These are phyloP conservation scores for Graphium sp. DNA, from an alignment of 2,329 filamentous ascomycete genomes.

Conservation along the genomic window DNA sequence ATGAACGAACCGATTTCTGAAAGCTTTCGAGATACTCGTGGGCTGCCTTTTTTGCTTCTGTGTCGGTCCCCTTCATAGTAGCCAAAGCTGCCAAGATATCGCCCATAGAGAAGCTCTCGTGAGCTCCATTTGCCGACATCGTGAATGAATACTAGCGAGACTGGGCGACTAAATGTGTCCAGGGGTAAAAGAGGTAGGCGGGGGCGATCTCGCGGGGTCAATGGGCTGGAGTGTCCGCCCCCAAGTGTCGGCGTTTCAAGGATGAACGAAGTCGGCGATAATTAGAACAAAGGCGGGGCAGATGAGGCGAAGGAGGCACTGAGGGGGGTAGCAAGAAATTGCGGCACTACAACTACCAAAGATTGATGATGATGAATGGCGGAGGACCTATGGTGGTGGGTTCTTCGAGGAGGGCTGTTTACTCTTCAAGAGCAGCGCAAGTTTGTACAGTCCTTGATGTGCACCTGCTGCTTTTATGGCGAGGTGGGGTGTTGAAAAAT, in stretches of 20 bases:
- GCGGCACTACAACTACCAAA: too few species aligned
- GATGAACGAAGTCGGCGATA: too few species aligned
- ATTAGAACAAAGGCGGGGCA: too few species aligned
- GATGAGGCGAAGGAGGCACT: not conserved
- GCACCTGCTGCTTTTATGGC: too few species aligned
- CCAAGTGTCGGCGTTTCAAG: too few species aligned
- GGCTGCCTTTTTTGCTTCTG: constrained; percentile 70
- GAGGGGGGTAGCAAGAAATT: too few species aligned
- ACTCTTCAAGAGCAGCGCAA: too few species aligned
- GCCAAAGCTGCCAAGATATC: constrained; percentile 71
- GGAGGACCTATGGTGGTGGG: not conserved
- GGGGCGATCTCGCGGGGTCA: not conserved
- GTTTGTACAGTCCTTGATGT: too few species aligned
- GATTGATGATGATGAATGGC: not conserved
- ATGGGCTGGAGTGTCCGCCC: not conserved
- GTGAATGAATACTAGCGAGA: too few species aligned
- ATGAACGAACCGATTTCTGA: constrained; percentile 72
- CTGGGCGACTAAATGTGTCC: too few species aligned
- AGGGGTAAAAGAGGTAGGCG: too few species aligned
- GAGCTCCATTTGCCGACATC: constrained; percentile 52
- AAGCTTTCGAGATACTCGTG: constrained; percentile 87
- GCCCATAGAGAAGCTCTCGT: constrained; percentile 58
- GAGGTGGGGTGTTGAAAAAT: too few species aligned
- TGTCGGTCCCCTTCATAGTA: constrained; percentile 79
- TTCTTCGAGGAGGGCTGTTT: not conserved